These are phyloP conservation scores for Penstemon davidsonii DNA, from an alignment of 257 asterid species.

Conservation along the genomic window DNA sequence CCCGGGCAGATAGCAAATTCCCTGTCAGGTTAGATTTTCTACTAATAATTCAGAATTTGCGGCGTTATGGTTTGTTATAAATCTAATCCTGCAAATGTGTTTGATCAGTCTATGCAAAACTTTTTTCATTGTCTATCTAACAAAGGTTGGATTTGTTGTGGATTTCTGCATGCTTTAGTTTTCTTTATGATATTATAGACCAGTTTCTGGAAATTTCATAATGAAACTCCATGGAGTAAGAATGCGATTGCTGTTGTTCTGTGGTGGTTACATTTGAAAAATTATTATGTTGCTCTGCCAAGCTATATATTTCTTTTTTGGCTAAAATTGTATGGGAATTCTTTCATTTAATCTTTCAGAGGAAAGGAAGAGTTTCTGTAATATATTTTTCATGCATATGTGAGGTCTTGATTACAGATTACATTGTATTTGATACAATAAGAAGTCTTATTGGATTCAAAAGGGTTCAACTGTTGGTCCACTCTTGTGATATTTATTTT, in stretches of 20 bases:
- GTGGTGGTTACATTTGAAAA: neutral
- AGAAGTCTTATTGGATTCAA: neutral
- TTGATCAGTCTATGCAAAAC: conserved; percentile 15
- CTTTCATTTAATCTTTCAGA: conserved; percentile 14
- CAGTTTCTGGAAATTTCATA: conserved; percentile 15
- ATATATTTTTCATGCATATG: neutral
- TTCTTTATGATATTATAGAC: neutral
- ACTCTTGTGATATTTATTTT: too few relatives aligned
- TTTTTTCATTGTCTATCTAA: conserved; percentile 18
- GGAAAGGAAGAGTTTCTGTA: conserved; percentile 7
- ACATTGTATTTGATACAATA: neutral
- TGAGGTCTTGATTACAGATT: neutral
- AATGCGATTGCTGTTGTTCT: conserved; percentile 1
- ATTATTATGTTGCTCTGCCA: neutral
- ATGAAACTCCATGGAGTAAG: conserved; percentile 11
- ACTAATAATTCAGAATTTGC: conserved; percentile 14
- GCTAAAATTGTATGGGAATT: neutral
- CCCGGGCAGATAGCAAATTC: conserved; percentile 93
- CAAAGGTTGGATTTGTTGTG: conserved; percentile 3
- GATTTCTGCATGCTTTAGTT: conserved; percentile 17
- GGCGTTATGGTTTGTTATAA: conserved; percentile 13
- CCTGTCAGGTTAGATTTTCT: conserved; percentile 80
- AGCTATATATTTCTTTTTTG: neutral
- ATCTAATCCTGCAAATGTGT: neutral
- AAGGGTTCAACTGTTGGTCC: neutral